These are phyloP conservation scores for Colletotrichum sp. DNA, from an alignment of 2,329 filamentous ascomycete species.

Conservation along the genomic window DNA sequence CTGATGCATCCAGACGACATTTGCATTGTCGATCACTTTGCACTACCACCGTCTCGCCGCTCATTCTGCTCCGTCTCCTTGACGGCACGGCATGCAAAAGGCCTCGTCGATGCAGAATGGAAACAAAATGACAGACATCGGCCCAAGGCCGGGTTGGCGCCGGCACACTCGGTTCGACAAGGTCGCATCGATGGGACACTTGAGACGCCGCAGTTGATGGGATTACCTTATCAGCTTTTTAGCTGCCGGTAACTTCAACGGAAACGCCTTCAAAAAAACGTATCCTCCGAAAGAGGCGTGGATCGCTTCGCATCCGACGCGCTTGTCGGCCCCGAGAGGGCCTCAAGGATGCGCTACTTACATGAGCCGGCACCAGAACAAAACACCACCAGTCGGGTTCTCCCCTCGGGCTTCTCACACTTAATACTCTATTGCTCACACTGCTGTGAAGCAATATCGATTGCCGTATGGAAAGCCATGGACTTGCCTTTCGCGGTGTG, in stretches of 20 bases:
- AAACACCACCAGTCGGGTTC: no score
- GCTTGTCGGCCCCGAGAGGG: background rate
- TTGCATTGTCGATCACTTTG: background rate
- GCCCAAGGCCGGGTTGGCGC: background rate
- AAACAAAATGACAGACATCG: background rate
- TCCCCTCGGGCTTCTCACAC: no score
- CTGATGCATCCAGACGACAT: conserved; percentile 1
- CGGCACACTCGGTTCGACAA: background rate
- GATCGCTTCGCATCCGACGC: background rate
- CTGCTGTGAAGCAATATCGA: no score
- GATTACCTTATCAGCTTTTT: background rate
- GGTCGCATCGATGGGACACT: background rate
- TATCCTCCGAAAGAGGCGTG: background rate
- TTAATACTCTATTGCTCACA: no score
- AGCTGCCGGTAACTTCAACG: background rate
- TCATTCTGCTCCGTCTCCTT: background rate
- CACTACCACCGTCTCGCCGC: background rate
- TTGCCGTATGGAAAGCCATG: no score
- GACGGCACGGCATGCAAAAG: background rate
- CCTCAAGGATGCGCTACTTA: background rate
- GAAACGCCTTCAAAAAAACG: background rate
- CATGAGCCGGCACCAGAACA: background rate
- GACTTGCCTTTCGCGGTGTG: no score
- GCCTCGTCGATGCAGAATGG: background rate
- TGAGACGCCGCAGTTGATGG: no score